Conservation (phyloP, 1,139 yeast species). For the Candida smagusa region DNA sequence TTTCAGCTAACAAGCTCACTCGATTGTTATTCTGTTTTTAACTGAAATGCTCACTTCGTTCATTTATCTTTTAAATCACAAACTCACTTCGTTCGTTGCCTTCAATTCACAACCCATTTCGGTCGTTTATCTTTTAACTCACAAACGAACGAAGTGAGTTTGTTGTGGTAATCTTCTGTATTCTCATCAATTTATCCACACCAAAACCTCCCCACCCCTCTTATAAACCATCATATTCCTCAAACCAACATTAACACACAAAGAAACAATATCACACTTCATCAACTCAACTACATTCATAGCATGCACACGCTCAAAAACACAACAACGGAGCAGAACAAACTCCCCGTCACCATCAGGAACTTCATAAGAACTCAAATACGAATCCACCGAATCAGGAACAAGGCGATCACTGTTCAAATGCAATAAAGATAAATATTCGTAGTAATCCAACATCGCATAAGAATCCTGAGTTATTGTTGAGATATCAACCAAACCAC, state of each 20-base stretch:
- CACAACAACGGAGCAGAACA: no score
- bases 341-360: no score
- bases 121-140: background rate
- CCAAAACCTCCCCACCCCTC: background rate
- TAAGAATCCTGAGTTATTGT: background rate
- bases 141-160: background rate
- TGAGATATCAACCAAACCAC: background rate
- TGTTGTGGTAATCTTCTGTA: no score
- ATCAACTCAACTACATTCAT: background rate
- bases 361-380: constrained; percentile 13
- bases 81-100: no score
- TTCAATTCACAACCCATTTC: background rate
- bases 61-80: no score
- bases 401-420: constrained; percentile 16
- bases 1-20: no score
- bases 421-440: constrained; percentile 17
- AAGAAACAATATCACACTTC: background rate
- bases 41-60: no score
- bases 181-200: no score
- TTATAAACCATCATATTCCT: constrained; percentile 5
- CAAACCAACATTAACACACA: background rate
- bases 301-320: background rate
- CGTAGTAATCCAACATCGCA: constrained; percentile 14
- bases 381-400: constrained; percentile 10
- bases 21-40: no score